phyloP scores from a whole-genome alignment of 2,329 filamentous ascomycete genomes.

The Immersiporthe knoxdaviesiana region DNA sequence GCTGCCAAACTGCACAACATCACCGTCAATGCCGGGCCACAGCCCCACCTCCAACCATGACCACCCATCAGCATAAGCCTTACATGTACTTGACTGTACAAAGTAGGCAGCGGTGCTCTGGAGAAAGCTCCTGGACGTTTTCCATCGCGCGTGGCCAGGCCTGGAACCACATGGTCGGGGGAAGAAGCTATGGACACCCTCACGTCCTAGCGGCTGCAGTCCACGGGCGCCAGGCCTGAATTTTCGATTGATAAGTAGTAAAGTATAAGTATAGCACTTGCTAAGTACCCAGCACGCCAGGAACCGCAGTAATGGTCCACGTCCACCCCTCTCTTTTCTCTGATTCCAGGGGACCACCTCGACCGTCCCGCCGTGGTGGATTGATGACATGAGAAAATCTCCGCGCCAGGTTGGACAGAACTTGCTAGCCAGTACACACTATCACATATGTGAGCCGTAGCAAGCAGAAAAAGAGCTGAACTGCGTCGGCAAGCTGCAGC shows the following conservation, averaged over 20 bases:
- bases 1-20: neutral
- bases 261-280: too few relatives aligned
- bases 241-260: neutral
- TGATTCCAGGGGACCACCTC: neutral
- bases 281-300: neutral
- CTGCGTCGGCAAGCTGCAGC: neutral
- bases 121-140: neutral
- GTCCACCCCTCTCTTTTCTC: neutral
- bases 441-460: neutral
- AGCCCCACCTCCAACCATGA: neutral
- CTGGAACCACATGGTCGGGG: neutral
- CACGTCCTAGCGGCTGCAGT: neutral
- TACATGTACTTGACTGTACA: too few relatives aligned
- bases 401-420: conserved; percentile 9
- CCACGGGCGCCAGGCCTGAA: neutral
- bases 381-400: conserved; percentile 10
- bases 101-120: neutral
- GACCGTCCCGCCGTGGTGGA: conserved; percentile 3
- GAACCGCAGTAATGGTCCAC: neutral
- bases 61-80: neutral
- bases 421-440: neutral
- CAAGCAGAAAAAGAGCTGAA: neutral
- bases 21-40: neutral
- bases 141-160: neutral
- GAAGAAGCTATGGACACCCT: conserved; percentile 11